A percentile compares a stretch with the other conserved stretches of the same genome.
Evolutionary conservation across 305 asterid species (phyloP).

Genomic region (Plantago lanceolata): DNA sequence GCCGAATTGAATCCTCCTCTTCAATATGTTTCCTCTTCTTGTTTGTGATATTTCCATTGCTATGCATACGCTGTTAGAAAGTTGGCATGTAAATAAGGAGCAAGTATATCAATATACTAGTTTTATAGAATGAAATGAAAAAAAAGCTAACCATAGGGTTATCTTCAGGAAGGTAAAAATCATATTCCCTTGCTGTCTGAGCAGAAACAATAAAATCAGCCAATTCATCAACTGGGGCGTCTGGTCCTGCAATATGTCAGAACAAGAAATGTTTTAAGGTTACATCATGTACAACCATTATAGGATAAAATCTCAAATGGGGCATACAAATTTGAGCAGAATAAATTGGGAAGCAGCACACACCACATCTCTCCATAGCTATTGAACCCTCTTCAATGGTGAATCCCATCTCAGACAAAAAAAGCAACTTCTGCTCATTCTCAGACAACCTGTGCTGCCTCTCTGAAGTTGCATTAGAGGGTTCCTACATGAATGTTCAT

Average conservation of each 20-base stretch:
- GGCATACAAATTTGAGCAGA: background rate
- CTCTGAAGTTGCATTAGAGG: conserved; percentile 36
- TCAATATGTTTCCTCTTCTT: conserved; percentile 55
- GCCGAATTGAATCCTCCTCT: conserved; percentile 48
- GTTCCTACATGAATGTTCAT: conserved; percentile 37
- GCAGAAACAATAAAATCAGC: conserved; percentile 76
- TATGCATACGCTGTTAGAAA: conserved; percentile 9
- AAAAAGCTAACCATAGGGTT: conserved; percentile 2
- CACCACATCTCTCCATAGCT: conserved; percentile 84
- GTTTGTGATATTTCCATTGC: conserved; percentile 30
- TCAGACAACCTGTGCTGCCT: conserved; percentile 48
- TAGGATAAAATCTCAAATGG: background rate
- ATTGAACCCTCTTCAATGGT: conserved; percentile 50
- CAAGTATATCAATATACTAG: background rate
- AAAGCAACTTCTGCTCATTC: conserved; percentile 38
- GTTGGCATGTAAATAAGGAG: background rate
- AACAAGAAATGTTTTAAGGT: too few relatives aligned
- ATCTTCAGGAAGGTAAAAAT: conserved; percentile 6
- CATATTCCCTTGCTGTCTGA: conserved; percentile 43
- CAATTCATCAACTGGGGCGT: conserved; percentile 45
- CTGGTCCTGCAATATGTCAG: conserved; percentile 46
- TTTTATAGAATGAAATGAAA: conserved; percentile 15
- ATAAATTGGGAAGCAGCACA: conserved; percentile 13
- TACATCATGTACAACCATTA: too few relatives aligned
- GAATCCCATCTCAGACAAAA: conserved; percentile 71